phyloP scores from a whole-genome alignment of 78 protist species.

The Dictyostelium capitatum region DNA sequence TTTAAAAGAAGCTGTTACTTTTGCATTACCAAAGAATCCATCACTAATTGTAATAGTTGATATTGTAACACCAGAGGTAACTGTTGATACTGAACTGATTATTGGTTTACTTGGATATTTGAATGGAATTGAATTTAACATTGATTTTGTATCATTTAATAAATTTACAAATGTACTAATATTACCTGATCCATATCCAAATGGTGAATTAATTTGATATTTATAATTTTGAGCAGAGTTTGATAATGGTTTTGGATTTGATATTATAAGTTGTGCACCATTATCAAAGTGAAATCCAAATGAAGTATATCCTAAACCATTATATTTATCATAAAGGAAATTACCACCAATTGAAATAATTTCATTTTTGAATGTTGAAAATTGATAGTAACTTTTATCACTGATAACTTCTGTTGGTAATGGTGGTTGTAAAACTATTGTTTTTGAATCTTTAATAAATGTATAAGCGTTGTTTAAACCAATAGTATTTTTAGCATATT shows the following conservation, averaged over 20 bases:
- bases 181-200: not conserved
- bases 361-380: not conserved
- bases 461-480: not conserved
- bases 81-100: not conserved
- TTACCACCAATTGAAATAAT: not conserved
- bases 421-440: not conserved
- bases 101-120: not conserved
- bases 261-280: not conserved
- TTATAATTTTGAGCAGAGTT: not conserved
- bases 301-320: not conserved
- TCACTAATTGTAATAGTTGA: not conserved
- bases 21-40: not conserved
- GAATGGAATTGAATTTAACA: not conserved
- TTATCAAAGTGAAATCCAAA: slow-evolving; percentile 1
- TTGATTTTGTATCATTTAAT: not conserved
- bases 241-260: not conserved
- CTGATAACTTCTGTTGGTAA: not conserved
- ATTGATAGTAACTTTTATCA: not conserved
- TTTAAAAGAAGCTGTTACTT: not conserved
- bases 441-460: not conserved
- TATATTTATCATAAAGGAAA: slow-evolving; percentile 2
- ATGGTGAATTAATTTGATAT: not conserved
- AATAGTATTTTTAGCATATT: not conserved
- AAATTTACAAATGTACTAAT: not conserved
- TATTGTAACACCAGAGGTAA: not conserved